Percentiles rank a stretch among this genome's conserved stretches.
Conservation (phyloP, 257 asterid species). For the Rehmannia glutinosa region DNA sequence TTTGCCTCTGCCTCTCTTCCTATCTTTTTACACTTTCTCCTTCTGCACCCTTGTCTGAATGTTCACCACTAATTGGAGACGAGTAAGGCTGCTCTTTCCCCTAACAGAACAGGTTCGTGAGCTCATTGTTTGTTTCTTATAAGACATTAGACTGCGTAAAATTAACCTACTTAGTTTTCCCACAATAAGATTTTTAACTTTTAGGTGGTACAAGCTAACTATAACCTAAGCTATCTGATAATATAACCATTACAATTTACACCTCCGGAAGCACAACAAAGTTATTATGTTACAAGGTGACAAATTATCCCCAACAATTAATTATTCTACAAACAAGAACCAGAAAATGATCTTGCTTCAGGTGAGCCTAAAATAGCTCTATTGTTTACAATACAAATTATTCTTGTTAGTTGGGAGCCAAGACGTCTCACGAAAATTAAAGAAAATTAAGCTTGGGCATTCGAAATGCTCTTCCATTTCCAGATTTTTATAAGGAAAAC, state of each 20-base stretch:
- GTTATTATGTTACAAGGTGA: too few relatives aligned
- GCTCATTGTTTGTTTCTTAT: background rate
- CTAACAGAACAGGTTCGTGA: constrained; percentile 26
- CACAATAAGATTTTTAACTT: background rate
- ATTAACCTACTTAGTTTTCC: background rate
- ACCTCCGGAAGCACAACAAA: too few relatives aligned
- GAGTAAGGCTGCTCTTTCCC: constrained; percentile 39
- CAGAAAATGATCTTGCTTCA: background rate
- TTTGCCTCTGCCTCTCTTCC: constrained; percentile 25
- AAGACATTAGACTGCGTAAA: background rate
- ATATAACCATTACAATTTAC: background rate
- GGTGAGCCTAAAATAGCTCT: background rate
- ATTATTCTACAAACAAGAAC: background rate
- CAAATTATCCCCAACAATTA: background rate
- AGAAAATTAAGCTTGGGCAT: too few relatives aligned
- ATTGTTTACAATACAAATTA: background rate
- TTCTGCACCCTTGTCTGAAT: constrained; percentile 6
- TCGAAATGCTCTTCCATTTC: too few relatives aligned
- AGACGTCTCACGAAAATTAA: too few relatives aligned
- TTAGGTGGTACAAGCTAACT: background rate
- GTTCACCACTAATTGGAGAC: constrained; percentile 27
- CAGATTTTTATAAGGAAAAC: too few relatives aligned
- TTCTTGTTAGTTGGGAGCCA: background rate
- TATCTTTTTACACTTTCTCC: constrained; percentile 21
- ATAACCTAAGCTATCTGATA: background rate